Evolutionary conservation across 225 moss, liverwort and hornwort genomes (phyloP), one percentile per base, ranked within the genome.

Genomic region (Pseudoscleropodium purum): DNA sequence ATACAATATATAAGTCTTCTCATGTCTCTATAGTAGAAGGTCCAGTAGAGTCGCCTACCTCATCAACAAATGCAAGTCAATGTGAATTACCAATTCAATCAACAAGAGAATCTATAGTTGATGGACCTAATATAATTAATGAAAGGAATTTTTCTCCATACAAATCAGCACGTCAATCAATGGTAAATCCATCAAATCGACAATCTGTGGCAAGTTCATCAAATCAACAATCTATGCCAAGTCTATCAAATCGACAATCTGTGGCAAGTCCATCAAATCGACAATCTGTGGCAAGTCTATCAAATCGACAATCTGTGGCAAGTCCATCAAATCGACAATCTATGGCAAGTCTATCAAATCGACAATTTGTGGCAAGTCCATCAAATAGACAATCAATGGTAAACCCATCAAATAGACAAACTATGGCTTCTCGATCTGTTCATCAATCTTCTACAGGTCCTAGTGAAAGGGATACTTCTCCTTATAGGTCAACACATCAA

Each of bases 81-180:
- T 63, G 41, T 75, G 72, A 92, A 59, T 21, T 81, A n/a, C 85
- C 90, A 92, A 76, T 67, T 73, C 81, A 79, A 79, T 88, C 86
- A 68, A 63, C 20, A 77, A 81, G 75, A 72, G 68, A 92, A 77
- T 77, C 82, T 39, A 70, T 6, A 29, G 2, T 11, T 54, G 33
- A 15, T 61, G 37, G n/a, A 68, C 15, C 51, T 64, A 67, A 24
- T 59, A 13, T 31, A 49, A 72, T 41, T 43, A 68, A 92, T 88
- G 78, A 77, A 77, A 83, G n/a, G 19, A 49, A 70, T 54, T 85
- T 82, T 70, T 86, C 49, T 62, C 65, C 83, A 2, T 72, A 57
- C 57, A 86, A 68, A 64, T 88, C 49, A 88, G 1, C 29, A n/a
- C 36, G 15, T 41, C 90, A 88, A 83, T 90, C 85, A 19, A 88